Evolutionary conservation across 2,329 filamentous ascomycete genomes (phyloP).

Genomic region (Phialophora tarda): DNA sequence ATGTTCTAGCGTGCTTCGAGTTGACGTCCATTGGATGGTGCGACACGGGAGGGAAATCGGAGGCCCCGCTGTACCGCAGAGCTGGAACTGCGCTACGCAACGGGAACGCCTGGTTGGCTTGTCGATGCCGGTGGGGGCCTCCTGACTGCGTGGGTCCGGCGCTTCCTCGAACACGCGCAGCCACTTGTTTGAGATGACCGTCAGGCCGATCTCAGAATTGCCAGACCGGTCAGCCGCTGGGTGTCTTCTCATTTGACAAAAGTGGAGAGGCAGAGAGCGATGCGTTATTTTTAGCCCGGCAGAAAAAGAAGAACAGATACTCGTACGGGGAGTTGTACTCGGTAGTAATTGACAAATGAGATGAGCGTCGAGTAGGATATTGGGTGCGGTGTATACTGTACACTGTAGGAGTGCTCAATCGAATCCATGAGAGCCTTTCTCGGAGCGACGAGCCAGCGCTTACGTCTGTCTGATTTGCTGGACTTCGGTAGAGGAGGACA

Average conservation of each 20-base stretch:
- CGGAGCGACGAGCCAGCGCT: too few relatives aligned
- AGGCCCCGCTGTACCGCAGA: conserved; percentile 33
- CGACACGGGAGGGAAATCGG: conserved; percentile 11
- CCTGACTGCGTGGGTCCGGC: conserved; percentile 21
- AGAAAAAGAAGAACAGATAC: neutral
- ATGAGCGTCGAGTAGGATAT: too few relatives aligned
- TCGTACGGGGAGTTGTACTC: too few relatives aligned
- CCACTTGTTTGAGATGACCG: conserved; percentile 26
- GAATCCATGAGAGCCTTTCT: too few relatives aligned
- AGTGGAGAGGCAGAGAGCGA: neutral
- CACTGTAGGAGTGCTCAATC: too few relatives aligned
- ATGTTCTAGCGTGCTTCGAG: conserved; percentile 25
- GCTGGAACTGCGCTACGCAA: conserved; percentile 28
- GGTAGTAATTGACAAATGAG: neutral
- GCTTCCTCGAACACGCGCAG: conserved; percentile 32
- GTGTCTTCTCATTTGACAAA: neutral
- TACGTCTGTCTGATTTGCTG: too few relatives aligned
- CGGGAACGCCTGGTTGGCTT: conserved; percentile 23
- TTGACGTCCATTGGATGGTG: conserved; percentile 21
- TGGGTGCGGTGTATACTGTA: too few relatives aligned
- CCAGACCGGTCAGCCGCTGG: conserved; percentile 17
- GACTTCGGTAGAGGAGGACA: too few relatives aligned
- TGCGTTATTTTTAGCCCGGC: neutral
- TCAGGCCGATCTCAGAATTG: neutral
- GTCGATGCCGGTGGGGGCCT: neutral